Evolutionary conservation across 1,139 yeast species (phyloP).

Genomic region (Debaryomyces psychrophilus): DNA sequence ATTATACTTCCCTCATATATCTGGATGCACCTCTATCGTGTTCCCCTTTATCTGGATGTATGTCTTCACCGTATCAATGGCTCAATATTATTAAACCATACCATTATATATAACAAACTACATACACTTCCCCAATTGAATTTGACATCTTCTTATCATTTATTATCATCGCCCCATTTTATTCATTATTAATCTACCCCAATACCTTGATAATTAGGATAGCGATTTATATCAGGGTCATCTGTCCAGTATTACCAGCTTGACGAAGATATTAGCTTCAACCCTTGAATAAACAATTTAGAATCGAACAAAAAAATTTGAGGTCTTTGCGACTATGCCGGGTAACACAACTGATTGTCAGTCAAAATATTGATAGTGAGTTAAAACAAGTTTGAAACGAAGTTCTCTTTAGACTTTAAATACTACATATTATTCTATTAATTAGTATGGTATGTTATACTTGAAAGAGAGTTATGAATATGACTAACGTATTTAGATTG

Average conservation of each 20-base stretch:
- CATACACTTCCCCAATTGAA: constrained; percentile 2
- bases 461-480: neutral
- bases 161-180: neutral
- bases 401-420: neutral
- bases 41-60: neutral
- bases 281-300: neutral
- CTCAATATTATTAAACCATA: neutral
- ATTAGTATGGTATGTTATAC: constrained; percentile 1
- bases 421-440: neutral
- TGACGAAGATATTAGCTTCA: neutral
- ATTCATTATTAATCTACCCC: neutral
- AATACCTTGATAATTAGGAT: neutral
- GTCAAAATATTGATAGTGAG: constrained; percentile 2
- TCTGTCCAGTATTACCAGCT: neutral
- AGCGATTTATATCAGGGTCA: neutral
- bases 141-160: neutral
- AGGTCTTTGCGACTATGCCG: neutral
- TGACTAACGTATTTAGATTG: constrained; percentile 36
- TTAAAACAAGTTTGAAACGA: neutral
- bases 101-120: constrained; percentile 8
- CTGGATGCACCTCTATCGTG: neutral
- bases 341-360: neutral
- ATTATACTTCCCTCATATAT: neutral
- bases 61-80: neutral
- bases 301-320: neutral